Conservation (phyloP, 208 protist species). For the Phytomonas francai region DNA sequence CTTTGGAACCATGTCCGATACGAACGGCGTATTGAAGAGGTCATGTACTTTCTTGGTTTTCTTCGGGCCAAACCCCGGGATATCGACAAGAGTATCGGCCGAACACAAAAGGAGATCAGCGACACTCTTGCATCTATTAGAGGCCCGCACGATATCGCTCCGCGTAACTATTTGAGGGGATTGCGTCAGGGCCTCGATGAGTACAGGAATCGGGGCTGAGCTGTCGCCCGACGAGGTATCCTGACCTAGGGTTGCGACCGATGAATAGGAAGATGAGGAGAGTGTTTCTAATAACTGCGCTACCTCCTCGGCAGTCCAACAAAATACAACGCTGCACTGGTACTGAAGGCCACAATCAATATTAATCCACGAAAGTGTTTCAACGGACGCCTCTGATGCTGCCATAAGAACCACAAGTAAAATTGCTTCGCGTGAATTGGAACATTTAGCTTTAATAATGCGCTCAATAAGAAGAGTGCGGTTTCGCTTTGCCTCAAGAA, state of each 20-base stretch:
- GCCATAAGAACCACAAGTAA: constrained; percentile 25
- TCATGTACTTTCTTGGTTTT: constrained; percentile 40
- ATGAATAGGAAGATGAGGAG: constrained; percentile 10
- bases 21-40: constrained; percentile 35
- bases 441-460: constrained; percentile 12
- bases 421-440: constrained; percentile 12
- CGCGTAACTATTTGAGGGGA: constrained; percentile 58
- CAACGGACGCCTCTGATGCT: constrained; percentile 26
- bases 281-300: constrained; percentile 47
- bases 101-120: constrained; percentile 44
- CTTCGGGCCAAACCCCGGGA: constrained; percentile 52
- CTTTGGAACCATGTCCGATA: constrained; percentile 24
- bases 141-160: constrained; percentile 49
- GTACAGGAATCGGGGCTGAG: constrained; percentile 27
- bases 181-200: constrained; percentile 68
- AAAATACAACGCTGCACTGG: constrained; percentile 36
- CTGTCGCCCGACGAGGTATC: constrained; percentile 10
- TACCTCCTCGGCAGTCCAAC: constrained; percentile 52
- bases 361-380: constrained; percentile 57
- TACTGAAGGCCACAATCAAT: constrained; percentile 51
- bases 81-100: constrained; percentile 21
- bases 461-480: constrained; percentile 10
- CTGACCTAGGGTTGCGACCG: constrained; percentile 37
- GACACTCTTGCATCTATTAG: constrained; percentile 39
- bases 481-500: background rate